Evolutionary conservation across 1,139 yeast species (phyloP).

Genomic region (Blastobotrys illinoisensis): DNA sequence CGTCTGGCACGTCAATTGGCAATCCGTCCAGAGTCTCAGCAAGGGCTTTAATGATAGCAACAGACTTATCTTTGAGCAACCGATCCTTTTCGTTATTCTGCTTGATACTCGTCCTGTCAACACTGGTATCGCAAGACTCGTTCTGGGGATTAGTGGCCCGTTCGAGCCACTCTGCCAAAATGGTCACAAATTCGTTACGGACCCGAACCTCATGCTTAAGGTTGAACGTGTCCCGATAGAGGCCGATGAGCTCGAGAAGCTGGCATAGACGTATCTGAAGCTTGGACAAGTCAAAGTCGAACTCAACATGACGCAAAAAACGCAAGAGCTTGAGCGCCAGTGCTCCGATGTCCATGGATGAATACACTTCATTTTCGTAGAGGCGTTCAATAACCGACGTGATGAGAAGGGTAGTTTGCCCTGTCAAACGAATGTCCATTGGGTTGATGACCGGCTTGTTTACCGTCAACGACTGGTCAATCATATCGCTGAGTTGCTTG

Average conservation of each 20-base stretch:
- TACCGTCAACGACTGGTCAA: constrained; percentile 23
- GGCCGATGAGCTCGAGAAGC: constrained; percentile 47
- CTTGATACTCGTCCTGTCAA: constrained; percentile 12
- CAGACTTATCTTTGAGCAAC: constrained; percentile 22
- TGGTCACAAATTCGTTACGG: constrained; percentile 57
- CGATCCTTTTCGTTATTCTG: constrained; percentile 22
- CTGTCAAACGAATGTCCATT: constrained; percentile 34
- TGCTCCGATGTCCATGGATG: constrained; percentile 39
- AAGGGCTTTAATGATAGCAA: constrained; percentile 24
- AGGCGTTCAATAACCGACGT: constrained; percentile 40
- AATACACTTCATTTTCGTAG: constrained; percentile 36
- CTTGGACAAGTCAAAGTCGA: constrained; percentile 39
- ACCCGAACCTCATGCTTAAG: constrained; percentile 50
- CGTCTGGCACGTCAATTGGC: constrained; percentile 32
- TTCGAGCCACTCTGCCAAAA: constrained; percentile 63
- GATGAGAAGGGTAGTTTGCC: constrained; percentile 39
- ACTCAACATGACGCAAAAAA: constrained; percentile 36
- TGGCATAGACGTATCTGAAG: constrained; percentile 57
- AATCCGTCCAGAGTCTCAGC: constrained; percentile 24
- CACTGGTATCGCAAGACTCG: constrained; percentile 11
- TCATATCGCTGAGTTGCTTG: constrained; percentile 26
- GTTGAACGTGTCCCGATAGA: constrained; percentile 31
- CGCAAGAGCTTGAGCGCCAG: constrained; percentile 35
- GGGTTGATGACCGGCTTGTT: constrained; percentile 11
- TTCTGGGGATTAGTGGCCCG: constrained; percentile 9